phyloP scores from a whole-genome alignment of 352 stramenopile species.

The Pythium insidiosum region DNA sequence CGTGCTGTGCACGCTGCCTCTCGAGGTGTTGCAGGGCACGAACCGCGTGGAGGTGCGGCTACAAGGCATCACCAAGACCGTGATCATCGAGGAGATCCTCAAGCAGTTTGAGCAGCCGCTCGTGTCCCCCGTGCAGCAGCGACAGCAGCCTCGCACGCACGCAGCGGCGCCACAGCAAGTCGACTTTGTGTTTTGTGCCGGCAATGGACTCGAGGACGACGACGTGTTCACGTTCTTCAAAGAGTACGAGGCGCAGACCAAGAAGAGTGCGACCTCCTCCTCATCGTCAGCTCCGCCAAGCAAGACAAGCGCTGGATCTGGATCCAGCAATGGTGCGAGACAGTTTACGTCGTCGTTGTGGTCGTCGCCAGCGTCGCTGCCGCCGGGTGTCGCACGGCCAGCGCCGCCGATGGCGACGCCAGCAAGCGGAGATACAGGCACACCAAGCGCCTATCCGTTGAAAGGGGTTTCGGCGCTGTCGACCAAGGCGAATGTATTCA shows the following conservation, averaged over 20 bases:
- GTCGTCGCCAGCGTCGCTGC: slow-evolving; percentile 6
- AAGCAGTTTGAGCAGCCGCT: slow-evolving; percentile 26
- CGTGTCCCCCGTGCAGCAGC: neutral
- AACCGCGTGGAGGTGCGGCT: slow-evolving; percentile 69
- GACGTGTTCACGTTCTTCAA: slow-evolving; percentile 84
- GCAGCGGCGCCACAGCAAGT: slow-evolving; percentile 20
- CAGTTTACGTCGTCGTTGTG: slow-evolving; percentile 4
- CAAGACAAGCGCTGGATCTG: no score
- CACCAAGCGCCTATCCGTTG: slow-evolving; percentile 1
- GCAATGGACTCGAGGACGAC: slow-evolving; percentile 78
- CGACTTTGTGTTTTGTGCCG: slow-evolving; percentile 83
- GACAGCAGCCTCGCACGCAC: no score
- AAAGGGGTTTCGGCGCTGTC: slow-evolving; percentile 26
- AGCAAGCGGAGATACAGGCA: neutral
- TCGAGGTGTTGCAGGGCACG: slow-evolving; percentile 75
- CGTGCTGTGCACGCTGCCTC: slow-evolving; percentile 69
- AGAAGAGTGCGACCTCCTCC: slow-evolving; percentile 5
- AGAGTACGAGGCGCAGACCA: slow-evolving; percentile 38
- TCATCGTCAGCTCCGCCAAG: neutral
- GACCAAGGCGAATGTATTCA: slow-evolving; percentile 52
- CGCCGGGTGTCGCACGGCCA: slow-evolving; percentile 6
- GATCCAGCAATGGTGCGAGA: no score
- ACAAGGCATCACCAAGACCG: slow-evolving; percentile 54
- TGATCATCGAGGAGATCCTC: slow-evolving; percentile 56
- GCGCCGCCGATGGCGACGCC: slow-evolving; percentile 6